Evolutionary conservation across 306 rosid genomes (phyloP), one percentile per base, ranked within the genome.

Genomic region (Amphicarpaea edgeworthii): DNA sequence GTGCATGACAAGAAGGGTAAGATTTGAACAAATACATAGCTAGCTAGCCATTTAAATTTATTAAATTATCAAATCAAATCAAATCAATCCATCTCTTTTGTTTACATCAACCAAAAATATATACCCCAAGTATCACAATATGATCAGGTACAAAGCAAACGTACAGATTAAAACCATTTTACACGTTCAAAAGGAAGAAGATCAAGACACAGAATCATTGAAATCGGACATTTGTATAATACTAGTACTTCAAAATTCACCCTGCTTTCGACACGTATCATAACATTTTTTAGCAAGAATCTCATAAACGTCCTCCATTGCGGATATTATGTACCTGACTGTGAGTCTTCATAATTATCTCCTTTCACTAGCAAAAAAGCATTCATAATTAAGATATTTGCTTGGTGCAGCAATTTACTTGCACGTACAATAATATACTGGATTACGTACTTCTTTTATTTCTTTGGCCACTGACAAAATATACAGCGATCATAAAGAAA

Each of bases 381-480:
- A 37, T n/a, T 11, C 19, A n/a, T n/a, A 70, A 50, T 49, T 40
- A 38, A 51, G 40, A 70, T 81, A 85, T 77, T 47, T 47, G 60
- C 53, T 76, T 46, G 62, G 40, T 80, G 70, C 50, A 77, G 38
- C 76, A 68, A 59, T 85, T 85, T 85, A 76, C 87, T 60, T 82
- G 83, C 86, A 20, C 71, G 80, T 68, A 75, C 66, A 73, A n/a
- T 20, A 14, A 53, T 70, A 24, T 72, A 73, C 43, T 76, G 71
- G 81, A 87, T 85, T 85, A 70, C 88, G 86, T 84, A 85, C 79
- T 88, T 79, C 37, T 60, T 38, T 77, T 14, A 51, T 73, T 73
- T 75, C 76, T 79, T 83, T 67, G 30, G 70, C 87, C 92, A 86
- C 92, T 84, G 6, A 67, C 80, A 64, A 66, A 79, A 43, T 20